Base-by-base conservation (phyloP, 345 rosid species). In the Moricandia arvensis region DNA sequence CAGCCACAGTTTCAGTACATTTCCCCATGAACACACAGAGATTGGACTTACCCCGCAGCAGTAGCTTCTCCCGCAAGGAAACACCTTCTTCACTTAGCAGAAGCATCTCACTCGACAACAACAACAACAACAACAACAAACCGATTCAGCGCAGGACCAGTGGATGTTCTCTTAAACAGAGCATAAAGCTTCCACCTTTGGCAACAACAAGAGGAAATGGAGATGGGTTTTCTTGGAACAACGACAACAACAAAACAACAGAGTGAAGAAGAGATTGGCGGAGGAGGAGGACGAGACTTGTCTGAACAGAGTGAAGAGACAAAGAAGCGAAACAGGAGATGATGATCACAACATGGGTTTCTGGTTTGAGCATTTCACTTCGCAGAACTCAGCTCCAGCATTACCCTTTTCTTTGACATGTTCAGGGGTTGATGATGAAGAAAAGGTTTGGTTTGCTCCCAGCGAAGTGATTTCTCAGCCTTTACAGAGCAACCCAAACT, bases 21-120 rank as follows among this genome's bases (percentile, higher is more conserved):
- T 92, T 87, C 67, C 87, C 97, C 67, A 95, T 95, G 98, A 92
- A 82, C 96, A 89, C 99, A 68, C 98, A 92, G 88, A 88, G 97
- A 80, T 77, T 95, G 90, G 98, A 95, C 79, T 84, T 95, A 85
- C 94, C 91, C 72, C 86, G 94, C 75, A 58, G 81, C 45, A 79
- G 82, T 64, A 77, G 88, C 80, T 92, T 89, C 72, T 73, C 97
- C 31, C 88, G 91, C 66, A 92, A 88, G 78, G 98, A 95, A 59
- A 74, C 87, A 16, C 80, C 96, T 2, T 54, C 96, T 2, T 54
- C 96, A 17, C 90, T 88, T 49, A 90, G 94, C 66, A 82, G 91
- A 37, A 90, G 96, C 31, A 88, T 90, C 26, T 79, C 81, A 54
- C 81, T 79, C 33, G 81, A 72, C 77, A 72, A 54, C 72, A 76